Evolutionary conservation across 2,329 filamentous ascomycete genomes (phyloP).

Genomic region (Fusarium virguliforme): DNA sequence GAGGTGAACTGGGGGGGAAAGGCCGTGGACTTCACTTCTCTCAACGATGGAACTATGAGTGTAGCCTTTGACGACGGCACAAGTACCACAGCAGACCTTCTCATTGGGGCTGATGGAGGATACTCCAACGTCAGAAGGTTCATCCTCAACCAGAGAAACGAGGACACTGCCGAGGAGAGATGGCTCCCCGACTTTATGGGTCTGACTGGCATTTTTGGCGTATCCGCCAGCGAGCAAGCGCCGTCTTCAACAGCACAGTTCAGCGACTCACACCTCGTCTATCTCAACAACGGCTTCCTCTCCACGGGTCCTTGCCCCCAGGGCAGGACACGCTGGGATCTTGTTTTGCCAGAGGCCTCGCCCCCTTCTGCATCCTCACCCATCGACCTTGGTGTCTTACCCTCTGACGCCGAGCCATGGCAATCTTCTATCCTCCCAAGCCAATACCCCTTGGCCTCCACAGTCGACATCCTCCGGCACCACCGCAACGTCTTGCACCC

Average conservation of each 20-base stretch:
- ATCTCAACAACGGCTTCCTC: constrained; percentile 39
- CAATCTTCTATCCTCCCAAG: constrained; percentile 35
- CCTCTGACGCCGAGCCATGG: constrained; percentile 28
- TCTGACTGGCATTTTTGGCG: constrained; percentile 45
- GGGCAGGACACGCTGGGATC: constrained; percentile 47
- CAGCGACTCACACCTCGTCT: constrained; percentile 38
- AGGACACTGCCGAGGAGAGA: constrained; percentile 27
- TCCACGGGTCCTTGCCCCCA: constrained; percentile 40
- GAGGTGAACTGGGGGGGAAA: constrained; percentile 43
- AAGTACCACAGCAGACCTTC: constrained; percentile 26
- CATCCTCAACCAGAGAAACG: constrained; percentile 38
- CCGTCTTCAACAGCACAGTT: constrained; percentile 17
- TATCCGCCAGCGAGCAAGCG: constrained; percentile 31
- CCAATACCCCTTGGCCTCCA: constrained; percentile 31
- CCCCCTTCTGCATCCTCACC: constrained; percentile 26
- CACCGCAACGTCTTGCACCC: constrained; percentile 41
- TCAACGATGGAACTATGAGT: constrained; percentile 26
- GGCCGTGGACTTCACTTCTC: constrained; percentile 26
- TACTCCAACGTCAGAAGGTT: constrained; percentile 43
- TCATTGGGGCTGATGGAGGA: constrained; percentile 47
- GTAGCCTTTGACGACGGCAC: constrained; percentile 33
- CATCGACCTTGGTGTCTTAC: not conserved
- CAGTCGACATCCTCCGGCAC: constrained; percentile 30
- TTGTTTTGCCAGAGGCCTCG: constrained; percentile 44
- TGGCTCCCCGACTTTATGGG: constrained; percentile 48